Evolutionary conservation across 257 asterid species (phyloP).

Genomic region (Ehretia macrophylla): DNA sequence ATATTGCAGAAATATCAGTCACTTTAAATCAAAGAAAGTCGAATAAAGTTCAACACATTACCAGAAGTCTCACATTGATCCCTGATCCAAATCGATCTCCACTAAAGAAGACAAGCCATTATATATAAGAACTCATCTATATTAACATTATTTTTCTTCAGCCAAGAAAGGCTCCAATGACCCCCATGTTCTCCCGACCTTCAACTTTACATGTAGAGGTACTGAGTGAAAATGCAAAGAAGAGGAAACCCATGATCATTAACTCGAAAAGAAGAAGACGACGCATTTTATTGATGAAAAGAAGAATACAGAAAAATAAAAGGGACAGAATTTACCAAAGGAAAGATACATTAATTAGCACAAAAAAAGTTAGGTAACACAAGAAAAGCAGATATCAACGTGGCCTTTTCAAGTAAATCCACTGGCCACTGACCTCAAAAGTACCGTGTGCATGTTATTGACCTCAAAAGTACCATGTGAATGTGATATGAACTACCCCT

Average conservation of each 20-base stretch:
- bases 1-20: no score
- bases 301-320: neutral
- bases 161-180: slow-evolving; percentile 70
- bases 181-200: slow-evolving; percentile 93
- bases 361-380: neutral
- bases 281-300: no score
- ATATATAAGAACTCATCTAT: neutral
- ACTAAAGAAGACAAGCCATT: neutral
- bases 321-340: slow-evolving; percentile 1
- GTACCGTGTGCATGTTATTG: no score
- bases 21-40: no score
- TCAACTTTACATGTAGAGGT: slow-evolving; percentile 84
- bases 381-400: neutral
- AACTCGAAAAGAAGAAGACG: slow-evolving; percentile 3
- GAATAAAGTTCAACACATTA: no score
- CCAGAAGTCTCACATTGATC: no score
- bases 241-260: slow-evolving; percentile 8
- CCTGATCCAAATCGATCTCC: neutral
- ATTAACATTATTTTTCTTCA: slow-evolving; percentile 11
- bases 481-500: no score
- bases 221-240: slow-evolving; percentile 42
- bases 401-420: neutral
- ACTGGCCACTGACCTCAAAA: neutral
- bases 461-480: neutral
- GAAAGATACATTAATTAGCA: neutral